Conservation (phyloP, 2,329 filamentous ascomycete genomes). For the Microdochium nivale region DNA sequence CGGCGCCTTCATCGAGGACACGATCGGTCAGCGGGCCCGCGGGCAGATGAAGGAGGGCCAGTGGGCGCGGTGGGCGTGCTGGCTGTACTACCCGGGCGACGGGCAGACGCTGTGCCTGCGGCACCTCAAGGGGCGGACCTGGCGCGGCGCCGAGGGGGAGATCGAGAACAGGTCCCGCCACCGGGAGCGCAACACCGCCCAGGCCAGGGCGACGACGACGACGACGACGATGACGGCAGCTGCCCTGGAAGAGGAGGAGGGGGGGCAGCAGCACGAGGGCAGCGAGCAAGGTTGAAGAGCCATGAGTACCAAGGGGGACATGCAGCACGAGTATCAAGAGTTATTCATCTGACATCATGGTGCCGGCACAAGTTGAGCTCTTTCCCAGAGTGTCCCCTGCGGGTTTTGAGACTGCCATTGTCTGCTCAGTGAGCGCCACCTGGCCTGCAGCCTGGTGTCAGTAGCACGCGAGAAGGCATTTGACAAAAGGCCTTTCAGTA, state of each 20-base stretch:
- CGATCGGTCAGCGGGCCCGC: slow-evolving; percentile 44
- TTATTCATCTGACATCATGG: too few species aligned
- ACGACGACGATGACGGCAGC: neutral
- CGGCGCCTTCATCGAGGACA: slow-evolving; percentile 49
- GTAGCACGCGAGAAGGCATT: too few species aligned
- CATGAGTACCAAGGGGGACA: too few species aligned
- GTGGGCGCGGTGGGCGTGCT: slow-evolving; percentile 45
- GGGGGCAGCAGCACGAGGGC: too few species aligned
- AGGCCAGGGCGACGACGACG: neutral
- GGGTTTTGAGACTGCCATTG: too few species aligned
- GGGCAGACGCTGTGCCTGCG: slow-evolving; percentile 35
- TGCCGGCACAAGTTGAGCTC: too few species aligned
- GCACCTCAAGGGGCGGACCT: slow-evolving; percentile 42
- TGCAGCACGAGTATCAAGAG: too few species aligned
- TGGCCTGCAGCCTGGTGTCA: too few species aligned
- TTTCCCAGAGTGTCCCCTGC: too few species aligned
- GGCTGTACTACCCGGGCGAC: slow-evolving; percentile 43
- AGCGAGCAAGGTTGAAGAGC: too few species aligned
- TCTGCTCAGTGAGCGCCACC: too few species aligned
- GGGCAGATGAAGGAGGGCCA: slow-evolving; percentile 45
- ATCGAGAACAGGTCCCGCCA: slow-evolving; percentile 11
- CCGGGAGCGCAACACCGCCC: slow-evolving; percentile 5
- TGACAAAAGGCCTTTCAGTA: too few species aligned
- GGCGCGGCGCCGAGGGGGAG: slow-evolving; percentile 31
- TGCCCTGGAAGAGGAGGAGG: neutral